Evolutionary conservation across 305 asterid species (phyloP).

Genomic region (Euphrasia arctica): DNA sequence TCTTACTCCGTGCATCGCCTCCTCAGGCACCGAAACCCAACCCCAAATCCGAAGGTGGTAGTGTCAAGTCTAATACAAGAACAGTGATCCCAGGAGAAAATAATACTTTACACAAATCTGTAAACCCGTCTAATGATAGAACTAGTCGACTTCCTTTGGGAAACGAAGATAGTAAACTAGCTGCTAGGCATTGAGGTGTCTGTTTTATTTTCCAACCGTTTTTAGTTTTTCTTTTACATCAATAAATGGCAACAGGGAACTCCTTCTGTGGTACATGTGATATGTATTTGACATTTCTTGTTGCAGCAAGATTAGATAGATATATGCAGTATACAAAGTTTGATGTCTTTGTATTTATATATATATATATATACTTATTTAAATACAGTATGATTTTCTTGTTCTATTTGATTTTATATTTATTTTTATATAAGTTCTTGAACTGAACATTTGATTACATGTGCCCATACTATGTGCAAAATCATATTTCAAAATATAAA

Average conservation of each 20-base stretch:
- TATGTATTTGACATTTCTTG: background rate
- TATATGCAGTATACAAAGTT: background rate
- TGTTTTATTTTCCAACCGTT: background rate
- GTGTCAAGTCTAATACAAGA: slow-evolving; percentile 30
- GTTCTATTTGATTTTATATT: background rate
- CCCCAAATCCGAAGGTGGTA: slow-evolving; percentile 40
- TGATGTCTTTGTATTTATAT: background rate
- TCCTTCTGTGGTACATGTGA: background rate
- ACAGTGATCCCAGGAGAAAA: slow-evolving; percentile 28
- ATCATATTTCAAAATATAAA: no score
- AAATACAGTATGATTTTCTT: background rate
- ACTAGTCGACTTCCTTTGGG: slow-evolving; percentile 46
- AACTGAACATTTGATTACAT: background rate
- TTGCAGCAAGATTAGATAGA: background rate
- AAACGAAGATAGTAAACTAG: slow-evolving; percentile 35
- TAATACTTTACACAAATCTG: slow-evolving; percentile 32
- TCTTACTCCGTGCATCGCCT: slow-evolving; percentile 47
- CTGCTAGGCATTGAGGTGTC: slow-evolving; percentile 36
- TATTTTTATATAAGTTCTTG: background rate
- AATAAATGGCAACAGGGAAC: no score
- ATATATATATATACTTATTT: background rate
- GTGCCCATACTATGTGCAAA: background rate
- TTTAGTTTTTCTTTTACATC: slow-evolving; percentile 2
- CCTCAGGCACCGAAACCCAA: slow-evolving; percentile 46
- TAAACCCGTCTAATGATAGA: slow-evolving; percentile 43